Evolutionary conservation across 1,284 basidiomycete species (phyloP).

Genomic region (Cryptococcus sp.): DNA sequence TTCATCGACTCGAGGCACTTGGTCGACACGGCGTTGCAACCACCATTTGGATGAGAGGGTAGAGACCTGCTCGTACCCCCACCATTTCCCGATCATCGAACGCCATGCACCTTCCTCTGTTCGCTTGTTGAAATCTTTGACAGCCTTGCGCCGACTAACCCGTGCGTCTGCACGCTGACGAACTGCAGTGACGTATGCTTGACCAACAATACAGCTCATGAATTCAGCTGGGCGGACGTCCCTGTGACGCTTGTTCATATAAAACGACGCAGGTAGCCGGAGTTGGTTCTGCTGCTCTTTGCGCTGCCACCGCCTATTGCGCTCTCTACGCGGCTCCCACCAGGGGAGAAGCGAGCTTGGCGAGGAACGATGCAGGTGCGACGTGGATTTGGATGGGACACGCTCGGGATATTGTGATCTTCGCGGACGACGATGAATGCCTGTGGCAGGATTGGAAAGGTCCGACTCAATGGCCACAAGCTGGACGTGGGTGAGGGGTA

Average conservation of each 20-base stretch:
- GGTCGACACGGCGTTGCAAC: slow-evolving; percentile 5
- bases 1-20: slow-evolving; percentile 4
- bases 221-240: slow-evolving; percentile 1
- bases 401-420: slow-evolving; percentile 8
- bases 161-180: slow-evolving; percentile 4
- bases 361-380: slow-evolving; percentile 15
- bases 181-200: slow-evolving; percentile 5
- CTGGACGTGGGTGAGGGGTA: slow-evolving; percentile 12
- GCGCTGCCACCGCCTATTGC: neutral
- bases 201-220: slow-evolving; percentile 6
- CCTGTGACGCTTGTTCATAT: slow-evolving; percentile 2
- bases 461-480: slow-evolving; percentile 3
- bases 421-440: slow-evolving; percentile 6
- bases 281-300: neutral
- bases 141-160: slow-evolving; percentile 1
- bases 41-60: slow-evolving; percentile 10
- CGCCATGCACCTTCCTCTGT: slow-evolving; percentile 13
- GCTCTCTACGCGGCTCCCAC: no score
- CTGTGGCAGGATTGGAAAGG: neutral
- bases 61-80: slow-evolving; percentile 9
- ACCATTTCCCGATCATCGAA: slow-evolving; percentile 15
- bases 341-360: slow-evolving; percentile 17
- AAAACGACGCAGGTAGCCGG: neutral
- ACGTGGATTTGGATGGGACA: slow-evolving; percentile 13
- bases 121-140: slow-evolving; percentile 12